Base-by-base conservation (phyloP, 1,284 basidiomycete genomes). In the Fereydounia khargensis region DNA sequence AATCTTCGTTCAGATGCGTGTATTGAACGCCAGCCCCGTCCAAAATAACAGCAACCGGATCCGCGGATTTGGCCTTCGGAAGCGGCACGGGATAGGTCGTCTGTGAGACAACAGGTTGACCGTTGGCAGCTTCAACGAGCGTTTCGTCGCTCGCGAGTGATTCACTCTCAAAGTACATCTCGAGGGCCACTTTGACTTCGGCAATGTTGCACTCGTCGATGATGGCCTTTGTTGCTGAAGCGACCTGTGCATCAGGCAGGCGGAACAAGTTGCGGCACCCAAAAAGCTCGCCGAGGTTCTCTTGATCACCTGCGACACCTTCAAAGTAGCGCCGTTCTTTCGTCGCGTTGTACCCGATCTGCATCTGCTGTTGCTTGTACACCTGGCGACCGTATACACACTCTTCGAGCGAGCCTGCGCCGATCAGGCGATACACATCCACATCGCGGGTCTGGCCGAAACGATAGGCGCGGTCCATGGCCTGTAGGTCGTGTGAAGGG, bases 331-430 rank as follows among this genome's bases (percentile, higher is more conserved):
- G 86, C 30, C 34, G 37, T 27, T 51, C 56, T 20, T 51, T 46
- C 20, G 65, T 49, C 6, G 63, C 61, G 17, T 47, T 52, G 68
- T 91, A 91, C 0, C 85, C 89, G 38, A 89, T 89, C 13, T 84
- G 82, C 86, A 89, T 89, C 68, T 88, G 86, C 68, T 90, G 89
- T 65, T 89, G 88, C 74, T 91, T 91, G 77, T 90, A 90, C 8
- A 91, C 81, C 75, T 91, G 89, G 4, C 88, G 83, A 0, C 86
- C 86, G 63, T 89, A 89, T 23, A 90, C 77, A 13, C 77, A 53
- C 62, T 79, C 61, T 27, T 69, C 66, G 4, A 69, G 47, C 20
- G 61, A 60, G 14, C 66, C 66, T 18, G 55, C 49, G 18, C 57
- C 60, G 25, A 69, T 61, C 20, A 69, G 48, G 1, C 66, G 56